Percentiles rank a stretch among this genome's conserved stretches.
Evolutionary conservation across 2,329 filamentous ascomycete genomes (phyloP).

Genomic region (Penicillium crustosum): DNA sequence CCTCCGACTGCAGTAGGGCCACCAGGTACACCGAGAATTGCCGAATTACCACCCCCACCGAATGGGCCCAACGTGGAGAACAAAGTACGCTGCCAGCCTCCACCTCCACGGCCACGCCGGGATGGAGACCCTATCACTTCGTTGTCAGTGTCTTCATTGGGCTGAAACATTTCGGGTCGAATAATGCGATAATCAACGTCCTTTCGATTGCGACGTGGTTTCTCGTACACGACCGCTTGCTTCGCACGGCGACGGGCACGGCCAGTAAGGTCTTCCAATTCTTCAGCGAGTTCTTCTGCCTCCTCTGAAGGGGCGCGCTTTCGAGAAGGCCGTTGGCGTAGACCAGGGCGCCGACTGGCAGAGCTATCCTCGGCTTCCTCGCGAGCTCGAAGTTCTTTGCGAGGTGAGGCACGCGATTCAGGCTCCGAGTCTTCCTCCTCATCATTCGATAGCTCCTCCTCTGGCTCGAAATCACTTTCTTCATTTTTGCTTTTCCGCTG

Average conservation of each 20-base stretch:
- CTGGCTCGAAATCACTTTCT: constrained; percentile 64
- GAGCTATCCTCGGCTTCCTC: constrained; percentile 51
- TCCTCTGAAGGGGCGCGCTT: constrained; percentile 48
- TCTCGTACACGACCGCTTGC: constrained; percentile 41
- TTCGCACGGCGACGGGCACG: constrained; percentile 42
- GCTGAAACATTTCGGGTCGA: constrained; percentile 67
- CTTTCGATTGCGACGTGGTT: constrained; percentile 58
- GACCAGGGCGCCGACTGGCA: constrained; percentile 52
- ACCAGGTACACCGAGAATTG: constrained; percentile 73
- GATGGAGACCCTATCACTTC: constrained; percentile 65
- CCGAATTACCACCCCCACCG: constrained; percentile 71
- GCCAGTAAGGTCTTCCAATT: constrained; percentile 55
- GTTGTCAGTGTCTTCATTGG: constrained; percentile 73
- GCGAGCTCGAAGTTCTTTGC: constrained; percentile 41
- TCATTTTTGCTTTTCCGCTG: constrained; percentile 53
- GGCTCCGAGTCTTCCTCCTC: constrained; percentile 57
- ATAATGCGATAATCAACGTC: constrained; percentile 84
- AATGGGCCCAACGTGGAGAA: constrained; percentile 93
- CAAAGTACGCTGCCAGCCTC: constrained; percentile 72
- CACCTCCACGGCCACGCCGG: constrained; percentile 62
- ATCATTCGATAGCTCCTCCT: constrained; percentile 53
- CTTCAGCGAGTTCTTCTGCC: constrained; percentile 59
- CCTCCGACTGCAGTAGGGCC: constrained; percentile 67
- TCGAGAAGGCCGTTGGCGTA: constrained; percentile 52
- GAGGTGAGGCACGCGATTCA: constrained; percentile 46